Evolutionary conservation across 495 filamentous ascomycete genomes (phyloP).

Genomic region (Aspergillus asperescens): DNA sequence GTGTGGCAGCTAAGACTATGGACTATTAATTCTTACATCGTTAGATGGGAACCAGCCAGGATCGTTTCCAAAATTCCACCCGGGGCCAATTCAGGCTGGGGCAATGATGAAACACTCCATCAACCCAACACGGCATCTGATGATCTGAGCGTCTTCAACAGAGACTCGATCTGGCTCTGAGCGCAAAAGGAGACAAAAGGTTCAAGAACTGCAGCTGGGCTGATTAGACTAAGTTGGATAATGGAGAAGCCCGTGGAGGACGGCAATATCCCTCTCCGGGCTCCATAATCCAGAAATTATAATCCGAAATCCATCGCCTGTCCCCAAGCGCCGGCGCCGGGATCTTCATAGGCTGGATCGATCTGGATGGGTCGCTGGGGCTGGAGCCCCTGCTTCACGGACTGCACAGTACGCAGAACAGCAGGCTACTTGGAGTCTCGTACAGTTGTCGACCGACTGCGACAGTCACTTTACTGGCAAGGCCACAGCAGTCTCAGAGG

Average conservation of each 20-base stretch:
- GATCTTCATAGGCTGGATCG: slow-evolving; percentile 18
- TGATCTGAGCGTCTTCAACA: too few relatives aligned
- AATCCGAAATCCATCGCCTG: too few relatives aligned
- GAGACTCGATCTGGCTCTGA: too few relatives aligned
- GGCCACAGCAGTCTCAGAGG: too few relatives aligned
- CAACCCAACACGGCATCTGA: too few relatives aligned
- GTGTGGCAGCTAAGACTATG: slow-evolving; percentile 13
- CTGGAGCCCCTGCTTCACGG: slow-evolving; percentile 9
- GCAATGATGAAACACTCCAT: too few relatives aligned
- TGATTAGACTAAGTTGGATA: neutral
- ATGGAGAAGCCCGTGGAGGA: neutral
- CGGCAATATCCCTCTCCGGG: neutral
- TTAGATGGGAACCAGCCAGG: neutral
- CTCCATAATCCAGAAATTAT: slow-evolving; percentile 1
- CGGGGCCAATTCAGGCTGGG: too few relatives aligned
- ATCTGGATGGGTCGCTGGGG: slow-evolving; percentile 10
- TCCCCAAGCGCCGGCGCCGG: slow-evolving; percentile 11
- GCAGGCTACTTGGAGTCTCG: neutral
- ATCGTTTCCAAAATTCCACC: neutral
- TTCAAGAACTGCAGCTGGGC: too few relatives aligned
- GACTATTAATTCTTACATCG: too few relatives aligned
- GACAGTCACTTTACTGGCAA: too few relatives aligned
- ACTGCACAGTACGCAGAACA: neutral
- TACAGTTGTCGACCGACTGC: too few relatives aligned
- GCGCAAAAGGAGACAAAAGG: too few relatives aligned